Evolutionary conservation across 75 land plant genomes (phyloP).

Genomic region (Picea sitchensis): DNA sequence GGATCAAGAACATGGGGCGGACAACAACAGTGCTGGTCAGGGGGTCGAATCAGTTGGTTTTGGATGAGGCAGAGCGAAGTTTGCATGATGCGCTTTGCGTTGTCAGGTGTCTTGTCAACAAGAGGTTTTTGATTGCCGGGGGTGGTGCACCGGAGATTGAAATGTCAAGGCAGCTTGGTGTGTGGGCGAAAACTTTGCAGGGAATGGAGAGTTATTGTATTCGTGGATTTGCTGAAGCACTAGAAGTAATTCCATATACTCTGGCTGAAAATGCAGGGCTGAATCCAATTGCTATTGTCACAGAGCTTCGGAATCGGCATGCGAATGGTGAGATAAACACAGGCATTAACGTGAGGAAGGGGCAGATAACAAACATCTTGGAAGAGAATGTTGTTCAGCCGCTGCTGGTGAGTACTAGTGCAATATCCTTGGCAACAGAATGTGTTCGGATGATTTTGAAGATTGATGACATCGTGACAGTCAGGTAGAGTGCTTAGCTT

Average conservation of each 20-base stretch:
- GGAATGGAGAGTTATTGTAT: conserved; percentile 98
- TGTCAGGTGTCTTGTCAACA: conserved; percentile 84
- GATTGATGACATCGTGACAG: conserved; percentile 95
- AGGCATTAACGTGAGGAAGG: conserved; percentile 97
- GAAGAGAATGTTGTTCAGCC: conserved; percentile 99
- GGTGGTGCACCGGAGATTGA: conserved; percentile 99
- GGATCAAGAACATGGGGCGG: conserved; percentile 93
- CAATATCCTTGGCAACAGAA: conserved; percentile 83
- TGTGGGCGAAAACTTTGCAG: conserved; percentile 86
- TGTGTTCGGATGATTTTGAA: conserved; percentile 98
- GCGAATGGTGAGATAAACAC: conserved; percentile 92
- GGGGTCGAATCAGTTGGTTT: conserved; percentile 84
- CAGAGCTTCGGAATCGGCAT: conserved; percentile 90
- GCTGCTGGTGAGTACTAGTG: conserved; percentile 90
- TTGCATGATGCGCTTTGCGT: conserved; percentile 97
- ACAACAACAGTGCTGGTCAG: conserved; percentile 81
- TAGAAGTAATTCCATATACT: conserved; percentile 93
- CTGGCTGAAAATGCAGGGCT: conserved; percentile 96
- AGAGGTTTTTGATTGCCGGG: conserved; percentile 89
- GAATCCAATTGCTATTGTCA: conserved; percentile 91
- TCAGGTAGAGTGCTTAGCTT: conserved; percentile 32
- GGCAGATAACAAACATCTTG: conserved; percentile 93
- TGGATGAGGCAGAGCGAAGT: conserved; percentile 95
- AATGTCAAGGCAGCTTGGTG: conserved; percentile 81
- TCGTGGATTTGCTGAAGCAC: conserved; percentile 85